Evolutionary conservation across 371 early-diverging fungal genomes (phyloP).

Genomic region (Mortierella sp.): DNA sequence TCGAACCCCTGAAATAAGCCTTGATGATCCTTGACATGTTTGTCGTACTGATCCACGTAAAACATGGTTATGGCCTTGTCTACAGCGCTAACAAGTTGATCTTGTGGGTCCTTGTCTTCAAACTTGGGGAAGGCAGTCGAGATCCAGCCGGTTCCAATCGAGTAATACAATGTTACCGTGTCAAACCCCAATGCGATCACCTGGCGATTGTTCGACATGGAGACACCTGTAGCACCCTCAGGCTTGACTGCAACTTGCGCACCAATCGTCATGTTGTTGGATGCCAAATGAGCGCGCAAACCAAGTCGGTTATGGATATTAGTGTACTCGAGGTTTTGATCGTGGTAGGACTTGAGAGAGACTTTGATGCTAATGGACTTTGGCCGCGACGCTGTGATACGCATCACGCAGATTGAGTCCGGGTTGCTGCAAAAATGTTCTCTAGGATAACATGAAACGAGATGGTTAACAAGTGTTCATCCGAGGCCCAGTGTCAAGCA

Average conservation of each 20-base stretch:
- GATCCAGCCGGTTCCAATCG: conserved; percentile 35
- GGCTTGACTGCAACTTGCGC: conserved; percentile 35
- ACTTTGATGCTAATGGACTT: conserved; percentile 43
- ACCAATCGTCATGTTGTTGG: conserved; percentile 49
- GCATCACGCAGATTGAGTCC: conserved; percentile 39
- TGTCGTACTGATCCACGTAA: conserved; percentile 32
- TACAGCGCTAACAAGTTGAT: conserved; percentile 11
- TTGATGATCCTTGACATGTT: conserved; percentile 34
- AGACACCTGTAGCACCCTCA: conserved; percentile 39
- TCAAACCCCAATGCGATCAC: conserved; percentile 41
- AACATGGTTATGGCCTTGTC: conserved; percentile 27
- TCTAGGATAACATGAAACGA: conserved; percentile 7
- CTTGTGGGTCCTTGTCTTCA: conserved; percentile 44
- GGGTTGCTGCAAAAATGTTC: conserved; percentile 52
- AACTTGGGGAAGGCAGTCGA: conserved; percentile 24
- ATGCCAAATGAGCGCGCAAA: conserved; percentile 21
- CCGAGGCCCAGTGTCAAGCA: no score
- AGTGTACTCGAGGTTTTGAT: conserved; percentile 17
- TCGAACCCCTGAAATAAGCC: conserved; percentile 20
- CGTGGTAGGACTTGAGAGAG: conserved; percentile 22
- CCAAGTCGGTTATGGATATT: conserved; percentile 48
- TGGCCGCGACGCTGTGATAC: conserved; percentile 30
- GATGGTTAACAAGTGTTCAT: not conserved
- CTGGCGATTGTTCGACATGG: conserved; percentile 40
- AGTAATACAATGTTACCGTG: conserved; percentile 32